phyloP scores from a whole-genome alignment of 441 rosid species.

The Adansonia grandidieri region DNA sequence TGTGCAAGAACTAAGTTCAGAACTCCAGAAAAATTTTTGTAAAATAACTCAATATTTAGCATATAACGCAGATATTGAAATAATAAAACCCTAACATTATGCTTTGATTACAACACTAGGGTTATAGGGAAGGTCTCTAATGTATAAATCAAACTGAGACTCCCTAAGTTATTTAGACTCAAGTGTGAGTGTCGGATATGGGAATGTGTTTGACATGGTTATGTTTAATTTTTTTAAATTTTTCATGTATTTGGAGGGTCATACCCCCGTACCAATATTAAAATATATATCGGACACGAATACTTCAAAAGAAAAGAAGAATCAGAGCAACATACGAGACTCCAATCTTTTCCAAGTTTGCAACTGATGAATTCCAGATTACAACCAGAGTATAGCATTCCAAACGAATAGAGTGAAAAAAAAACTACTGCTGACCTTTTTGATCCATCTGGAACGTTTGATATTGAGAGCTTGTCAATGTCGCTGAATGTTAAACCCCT shows the following conservation, averaged over 20 bases:
- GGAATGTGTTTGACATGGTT: too few relatives aligned
- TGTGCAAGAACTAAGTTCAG: background rate
- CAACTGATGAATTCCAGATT: background rate
- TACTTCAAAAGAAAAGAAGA: too few relatives aligned
- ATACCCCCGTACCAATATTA: too few relatives aligned
- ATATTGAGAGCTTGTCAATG: constrained; percentile 85
- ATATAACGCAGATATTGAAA: background rate
- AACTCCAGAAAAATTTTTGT: background rate
- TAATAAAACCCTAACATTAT: background rate
- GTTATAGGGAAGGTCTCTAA: background rate
- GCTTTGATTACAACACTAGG: background rate
- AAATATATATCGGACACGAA: too few relatives aligned
- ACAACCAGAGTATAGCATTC: background rate
- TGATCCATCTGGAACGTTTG: constrained; percentile 76
- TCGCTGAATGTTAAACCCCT: constrained; percentile 64
- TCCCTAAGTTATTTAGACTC: too few relatives aligned
- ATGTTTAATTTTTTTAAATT: too few relatives aligned
- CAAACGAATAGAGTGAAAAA: background rate
- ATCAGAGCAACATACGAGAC: background rate
- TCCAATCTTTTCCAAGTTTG: background rate
- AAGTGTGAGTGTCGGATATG: too few relatives aligned
- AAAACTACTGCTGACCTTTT: constrained; percentile 47
- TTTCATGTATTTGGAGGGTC: too few relatives aligned
- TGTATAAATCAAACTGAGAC: background rate
- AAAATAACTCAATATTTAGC: background rate